A percentile compares a stretch with the other conserved stretches of the same genome.
phyloP scores from a whole-genome alignment of 164 flowering plant species.

The Santalum album region DNA sequence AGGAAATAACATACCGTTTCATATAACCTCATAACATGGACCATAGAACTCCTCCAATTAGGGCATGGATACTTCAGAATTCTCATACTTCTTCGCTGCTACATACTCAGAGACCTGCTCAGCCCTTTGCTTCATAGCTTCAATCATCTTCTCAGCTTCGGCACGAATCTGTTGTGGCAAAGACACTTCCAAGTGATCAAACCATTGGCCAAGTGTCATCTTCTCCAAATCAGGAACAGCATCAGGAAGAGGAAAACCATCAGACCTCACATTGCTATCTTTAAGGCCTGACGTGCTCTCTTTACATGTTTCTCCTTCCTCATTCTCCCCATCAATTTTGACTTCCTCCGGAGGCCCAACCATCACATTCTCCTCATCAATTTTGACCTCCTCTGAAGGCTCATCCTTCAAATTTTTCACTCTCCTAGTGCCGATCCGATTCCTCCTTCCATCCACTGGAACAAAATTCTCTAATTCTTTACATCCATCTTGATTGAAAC shows the following conservation, averaged over 20 bases:
- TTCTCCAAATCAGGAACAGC: constrained; percentile 37
- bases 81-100: constrained; percentile 1
- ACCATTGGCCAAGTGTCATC: constrained; percentile 71
- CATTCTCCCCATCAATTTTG: neutral
- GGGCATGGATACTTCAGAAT: too few species aligned
- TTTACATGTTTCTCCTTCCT: constrained; percentile 1
- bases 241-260: neutral
- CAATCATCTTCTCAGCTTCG: constrained; percentile 42
- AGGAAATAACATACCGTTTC: too few species aligned
- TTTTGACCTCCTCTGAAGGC: neutral
- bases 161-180: constrained; percentile 50
- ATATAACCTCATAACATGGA: too few species aligned
- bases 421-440: constrained; percentile 8
- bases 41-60: too few species aligned
- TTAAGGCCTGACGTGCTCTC: constrained; percentile 11
- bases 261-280: constrained; percentile 1
- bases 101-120: constrained; percentile 31
- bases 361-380: constrained; percentile 3
- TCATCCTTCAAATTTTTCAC: constrained; percentile 8
- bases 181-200: constrained; percentile 49
- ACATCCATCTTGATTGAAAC: constrained; percentile 6
- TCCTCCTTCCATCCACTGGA: neutral
- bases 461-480: neutral
- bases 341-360: constrained; percentile 2
- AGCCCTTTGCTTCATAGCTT: constrained; percentile 33